Base-by-base conservation (phyloP, 331 rosid genomes). In the Ulmus americana region DNA sequence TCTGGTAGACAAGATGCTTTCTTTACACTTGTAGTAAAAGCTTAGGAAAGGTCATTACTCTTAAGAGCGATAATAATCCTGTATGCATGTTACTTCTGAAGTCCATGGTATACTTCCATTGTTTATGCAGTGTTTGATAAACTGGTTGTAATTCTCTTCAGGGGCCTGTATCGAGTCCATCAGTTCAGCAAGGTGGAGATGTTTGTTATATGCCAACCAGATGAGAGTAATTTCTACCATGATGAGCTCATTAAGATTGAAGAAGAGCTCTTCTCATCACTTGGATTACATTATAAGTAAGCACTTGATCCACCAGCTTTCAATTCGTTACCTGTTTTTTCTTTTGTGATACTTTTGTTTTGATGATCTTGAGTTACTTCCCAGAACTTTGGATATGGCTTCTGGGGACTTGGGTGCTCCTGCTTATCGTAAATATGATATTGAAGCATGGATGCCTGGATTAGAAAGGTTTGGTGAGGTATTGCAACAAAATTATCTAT, bases 361-460 rank as follows among this genome's bases (percentile, higher is more conserved):
- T 39, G 59, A 52, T 67, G 59, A 74, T 39, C 22, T 41, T 6
- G 22, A 54, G 47, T 63, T 68, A 71, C 71, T 60, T 56, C 42
- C 71, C 83, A 89, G 98, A 83, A 89, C 86, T 71, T 81, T 92
- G 86, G 91, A 92, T 77, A 89, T 92, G 97, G 95, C 97, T 55
- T 82, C 95, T 0, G 91, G 65, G 59, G 97, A 92, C 85, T 82
- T 89, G 77, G 98, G 98, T n/a, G 97, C 95, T 11, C 97, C 97
- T 41, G 98, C 98, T 47, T 82, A 89, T 65, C 95, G 91, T 52
- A 92, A 92, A 74, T 92, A 76, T 69, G 97, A 92, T n/a, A 85
- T 89, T 49, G 98, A 92, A 76, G 97, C 98, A 43, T 89, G 97
- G 97, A 92, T 89, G 97, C 95, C 98, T 35, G 97, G 97, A 57